These are phyloP conservation scores for Sesbania bispinosa DNA, from an alignment of 306 rosid species.

Conservation along the genomic window DNA sequence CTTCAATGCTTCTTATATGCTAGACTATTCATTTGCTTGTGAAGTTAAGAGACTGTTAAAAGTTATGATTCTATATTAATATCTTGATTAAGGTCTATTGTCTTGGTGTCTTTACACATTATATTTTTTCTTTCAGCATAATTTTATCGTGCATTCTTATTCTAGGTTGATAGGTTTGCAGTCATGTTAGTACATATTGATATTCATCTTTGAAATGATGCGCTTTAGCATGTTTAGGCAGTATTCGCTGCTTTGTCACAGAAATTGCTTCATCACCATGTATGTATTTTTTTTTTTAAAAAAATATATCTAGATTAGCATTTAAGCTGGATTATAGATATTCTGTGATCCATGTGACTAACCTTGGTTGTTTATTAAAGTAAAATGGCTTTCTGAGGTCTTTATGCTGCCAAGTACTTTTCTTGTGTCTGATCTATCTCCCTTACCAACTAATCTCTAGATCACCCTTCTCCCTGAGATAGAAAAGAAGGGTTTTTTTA, in stretches of 20 bases:
- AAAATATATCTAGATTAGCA: background rate
- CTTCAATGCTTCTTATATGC: background rate
- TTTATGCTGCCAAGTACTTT: background rate
- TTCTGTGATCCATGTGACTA: background rate
- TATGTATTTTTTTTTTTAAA: background rate
- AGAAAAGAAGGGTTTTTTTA: background rate
- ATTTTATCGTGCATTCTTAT: constrained; percentile 3
- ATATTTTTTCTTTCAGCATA: background rate
- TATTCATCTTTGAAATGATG: background rate
- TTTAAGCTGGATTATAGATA: background rate
- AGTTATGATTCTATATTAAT: background rate
- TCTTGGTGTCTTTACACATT: background rate
- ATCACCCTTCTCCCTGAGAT: background rate
- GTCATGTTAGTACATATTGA: background rate
- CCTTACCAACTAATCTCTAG: background rate
- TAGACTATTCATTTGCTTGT: background rate
- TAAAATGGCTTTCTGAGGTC: background rate
- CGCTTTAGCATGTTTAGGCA: background rate
- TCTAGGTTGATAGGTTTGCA: background rate
- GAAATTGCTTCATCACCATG: background rate
- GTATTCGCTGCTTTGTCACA: background rate
- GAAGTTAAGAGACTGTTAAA: background rate
- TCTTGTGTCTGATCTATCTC: background rate
- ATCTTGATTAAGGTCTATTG: background rate
- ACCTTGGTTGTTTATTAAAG: background rate